These are phyloP conservation scores for Kuraishia piskuri DNA, from an alignment of 805 yeast species.

Conservation along the genomic window DNA sequence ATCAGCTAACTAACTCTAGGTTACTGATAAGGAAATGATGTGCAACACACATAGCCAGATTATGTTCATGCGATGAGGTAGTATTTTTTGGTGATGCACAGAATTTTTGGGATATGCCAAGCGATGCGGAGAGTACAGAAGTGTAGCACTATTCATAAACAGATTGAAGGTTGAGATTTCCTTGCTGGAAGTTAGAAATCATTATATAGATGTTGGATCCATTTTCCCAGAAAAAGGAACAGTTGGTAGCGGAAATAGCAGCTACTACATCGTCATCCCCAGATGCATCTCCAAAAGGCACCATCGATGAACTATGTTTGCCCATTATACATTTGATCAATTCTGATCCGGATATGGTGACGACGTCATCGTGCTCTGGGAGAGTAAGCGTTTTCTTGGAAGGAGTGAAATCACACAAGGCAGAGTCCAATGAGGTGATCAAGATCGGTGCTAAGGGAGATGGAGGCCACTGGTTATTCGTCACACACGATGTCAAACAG, in stretches of 20 bases:
- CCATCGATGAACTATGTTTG: slow-evolving; percentile 64
- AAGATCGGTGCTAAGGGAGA: slow-evolving; percentile 78
- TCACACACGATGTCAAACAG: slow-evolving; percentile 53
- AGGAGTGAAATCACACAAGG: slow-evolving; percentile 39
- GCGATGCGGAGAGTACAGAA: background rate
- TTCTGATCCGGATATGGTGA: slow-evolving; percentile 56
- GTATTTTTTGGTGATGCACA: background rate
- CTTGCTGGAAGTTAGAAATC: no score
- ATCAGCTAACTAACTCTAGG: no score
- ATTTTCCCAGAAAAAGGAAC: slow-evolving; percentile 58
- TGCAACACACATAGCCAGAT: background rate
- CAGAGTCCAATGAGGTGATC: slow-evolving; percentile 5
- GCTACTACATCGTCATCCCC: slow-evolving; percentile 27
- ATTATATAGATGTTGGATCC: slow-evolving; percentile 31
- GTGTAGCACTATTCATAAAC: no score
- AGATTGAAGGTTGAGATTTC: no score
- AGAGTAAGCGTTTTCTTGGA: slow-evolving; percentile 76
- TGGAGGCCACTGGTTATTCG: slow-evolving; percentile 79
- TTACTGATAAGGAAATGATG: background rate
- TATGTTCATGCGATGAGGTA: background rate
- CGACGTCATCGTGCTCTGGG: slow-evolving; percentile 87
- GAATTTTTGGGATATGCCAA: background rate
- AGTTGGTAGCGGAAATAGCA: slow-evolving; percentile 44
- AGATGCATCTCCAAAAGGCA: slow-evolving; percentile 82
- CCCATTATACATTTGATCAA: slow-evolving; percentile 70